Base-by-base conservation (phyloP, 2,329 filamentous ascomycete genomes). In the Trichophaea hybrida region DNA sequence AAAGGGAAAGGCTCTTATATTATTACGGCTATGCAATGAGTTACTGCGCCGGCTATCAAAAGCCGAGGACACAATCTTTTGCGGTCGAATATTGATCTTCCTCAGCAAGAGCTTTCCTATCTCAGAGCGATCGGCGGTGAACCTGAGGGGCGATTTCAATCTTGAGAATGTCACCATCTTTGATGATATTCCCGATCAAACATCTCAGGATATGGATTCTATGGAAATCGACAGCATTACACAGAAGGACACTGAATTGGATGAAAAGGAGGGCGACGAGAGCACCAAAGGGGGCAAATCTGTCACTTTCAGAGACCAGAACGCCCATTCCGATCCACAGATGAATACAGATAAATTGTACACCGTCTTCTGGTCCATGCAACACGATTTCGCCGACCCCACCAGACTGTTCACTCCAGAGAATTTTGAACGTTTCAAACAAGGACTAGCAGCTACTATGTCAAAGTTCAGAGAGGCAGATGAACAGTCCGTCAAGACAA, bases 21-120 rank as follows among this genome's bases (percentile, higher is more conserved):
- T 97, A 65, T 75, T 98, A n/a, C 80, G 93, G 69, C 86, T 86
- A 61, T 98, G 93, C 74, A 98, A 97, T 72, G 93, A 97, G 73
- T 77, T 98, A 13, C 77, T 98, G n/a, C 83, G 91, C 38, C 81
- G 93, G 50, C 78, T 98, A 1, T 97, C 93, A n/a, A 82, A 93
- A 59, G 91, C 93, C 3, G 90, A 97, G 71, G 93, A 98, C 72
- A 94, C 93, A 0, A 89, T 94, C 0, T 98, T 99, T 71, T 98
- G 93, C 69, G 93, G 93, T 13, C 81, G 93, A 43, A 93, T 99
- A 32, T 97, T 97, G 72, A 96, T 98, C 65, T 99, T 96, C 72
- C 81, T 98, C 70, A 98, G 97, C 72, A 93, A 98, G 72, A 94
- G 89, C 71, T 97, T 98, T 69, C 93, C 93, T 1, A 77, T 98